Base-by-base conservation (phyloP, 176 grass and related monocot genomes). In the Oryza brachyantha region DNA sequence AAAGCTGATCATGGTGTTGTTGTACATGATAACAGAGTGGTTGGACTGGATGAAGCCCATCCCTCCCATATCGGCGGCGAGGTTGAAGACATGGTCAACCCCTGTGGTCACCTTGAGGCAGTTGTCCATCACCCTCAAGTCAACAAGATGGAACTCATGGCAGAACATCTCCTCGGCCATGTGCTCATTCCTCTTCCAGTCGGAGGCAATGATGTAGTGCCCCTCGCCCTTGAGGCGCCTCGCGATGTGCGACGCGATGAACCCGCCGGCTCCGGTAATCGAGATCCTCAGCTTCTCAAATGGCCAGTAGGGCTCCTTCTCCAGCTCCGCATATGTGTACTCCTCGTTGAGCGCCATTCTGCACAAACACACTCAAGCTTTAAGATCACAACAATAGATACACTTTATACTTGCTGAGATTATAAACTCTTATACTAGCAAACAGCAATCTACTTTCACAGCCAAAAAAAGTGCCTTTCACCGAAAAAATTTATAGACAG, bases 121-220 rank as follows among this genome's bases (percentile, higher is more conserved):
- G 42, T 89, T 85, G 57, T 81, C 87, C 87, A 89, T 84, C 32
- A 89, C 88, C 78, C 91, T 90, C 58, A 93, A 55, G 69, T 93
- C 88, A 43, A 66, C 91, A 58, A 94, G 80, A 71, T 94, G 88
- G 29, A 94, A 94, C 48, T 94, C 91, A 59, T 94, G 91, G 75
- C 91, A 94, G 79, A 93, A 94, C 91, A 94, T 91, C 25, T 94
- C 85, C 74, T 88, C 91, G 0, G 79, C 77, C 91, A 94, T 91
- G 82, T 94, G 91, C 21, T 91, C 91, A 1, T 94, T 94, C 72
- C 88, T 91, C 91, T 94, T 94, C 91, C 91, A 91, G 79, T 94
- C 91, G 3, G 91, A 94, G 46, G 91, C 91, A 14, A 94, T 86
- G 46, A 94, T 84, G 68, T 91, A 94, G 68, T 94, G 91, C 22